These are phyloP conservation scores for Carallia pectinifolia DNA, from an alignment of 345 rosid species.

Conservation along the genomic window DNA sequence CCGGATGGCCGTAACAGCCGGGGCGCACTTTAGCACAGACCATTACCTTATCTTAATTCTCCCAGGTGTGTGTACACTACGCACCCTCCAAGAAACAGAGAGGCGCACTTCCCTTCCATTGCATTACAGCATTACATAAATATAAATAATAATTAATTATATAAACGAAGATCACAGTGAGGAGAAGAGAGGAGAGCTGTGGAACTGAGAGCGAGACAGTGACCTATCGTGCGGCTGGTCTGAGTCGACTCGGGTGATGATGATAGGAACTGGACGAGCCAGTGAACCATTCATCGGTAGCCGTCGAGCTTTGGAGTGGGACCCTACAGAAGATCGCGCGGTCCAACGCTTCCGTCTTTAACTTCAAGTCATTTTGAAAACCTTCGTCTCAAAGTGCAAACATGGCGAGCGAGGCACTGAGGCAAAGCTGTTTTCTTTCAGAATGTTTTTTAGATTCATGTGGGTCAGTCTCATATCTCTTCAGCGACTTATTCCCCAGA, in stretches of 20 bases:
- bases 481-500: no score
- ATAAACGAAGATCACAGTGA: no score
- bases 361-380: constrained; percentile 23
- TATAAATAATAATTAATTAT: no score
- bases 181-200: neutral
- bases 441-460: no score
- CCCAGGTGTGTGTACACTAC: neutral
- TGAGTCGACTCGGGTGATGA: constrained; percentile 71
- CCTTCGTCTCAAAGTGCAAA: no score
- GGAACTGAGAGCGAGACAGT: neutral
- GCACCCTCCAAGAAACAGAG: neutral
- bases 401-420: no score
- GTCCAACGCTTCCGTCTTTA: constrained; percentile 66
- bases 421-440: no score
- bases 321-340: constrained; percentile 72
- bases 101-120: neutral
- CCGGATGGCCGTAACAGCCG: neutral
- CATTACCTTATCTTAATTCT: neutral
- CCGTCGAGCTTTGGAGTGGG: constrained; percentile 91
- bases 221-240: neutral
- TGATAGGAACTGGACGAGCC: constrained; percentile 79
- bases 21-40: neutral
- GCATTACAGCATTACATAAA: no score
- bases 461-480: no score
- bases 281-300: constrained; percentile 78